A percentile compares a stretch with the other conserved stretches of the same genome.
Conservation (phyloP, 2,329 filamentous ascomycete species). For the Macrophomina tecta region DNA sequence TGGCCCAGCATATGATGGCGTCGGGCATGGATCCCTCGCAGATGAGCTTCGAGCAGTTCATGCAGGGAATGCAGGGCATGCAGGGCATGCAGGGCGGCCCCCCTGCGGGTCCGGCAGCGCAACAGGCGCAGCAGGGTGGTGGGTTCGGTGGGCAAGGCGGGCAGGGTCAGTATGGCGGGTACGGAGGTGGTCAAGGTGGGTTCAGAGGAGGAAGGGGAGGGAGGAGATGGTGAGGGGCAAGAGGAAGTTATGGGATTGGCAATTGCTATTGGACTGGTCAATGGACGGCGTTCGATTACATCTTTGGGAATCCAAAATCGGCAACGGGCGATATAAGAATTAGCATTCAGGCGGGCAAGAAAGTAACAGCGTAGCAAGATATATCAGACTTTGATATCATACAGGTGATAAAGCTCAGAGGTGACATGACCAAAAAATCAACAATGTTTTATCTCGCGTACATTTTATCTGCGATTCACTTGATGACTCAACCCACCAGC, state of each 20-base stretch:
- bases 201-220: conserved; percentile 26
- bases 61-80: conserved; percentile 58
- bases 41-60: conserved; percentile 61
- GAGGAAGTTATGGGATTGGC: neutral
- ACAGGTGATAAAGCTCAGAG: no score
- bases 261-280: neutral
- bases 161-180: conserved; percentile 21
- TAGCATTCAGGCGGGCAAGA: conserved; percentile 1
- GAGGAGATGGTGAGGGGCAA: conserved; percentile 14
- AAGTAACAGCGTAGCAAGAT: neutral
- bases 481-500: no score
- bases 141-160: conserved; percentile 23
- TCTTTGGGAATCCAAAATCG: neutral
- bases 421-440: no score
- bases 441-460: no score
- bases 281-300: conserved; percentile 17
- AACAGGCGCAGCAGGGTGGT: conserved; percentile 19
- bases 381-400: neutral
- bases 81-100: conserved; percentile 26
- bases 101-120: conserved; percentile 25
- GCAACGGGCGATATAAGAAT: neutral
- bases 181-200: conserved; percentile 26
- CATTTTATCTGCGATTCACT: no score
- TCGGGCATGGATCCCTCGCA: conserved; percentile 60
- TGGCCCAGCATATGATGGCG: conserved; percentile 61